phyloP scores from a whole-genome alignment of 345 rosid genomes.

The Geranium brycei region DNA sequence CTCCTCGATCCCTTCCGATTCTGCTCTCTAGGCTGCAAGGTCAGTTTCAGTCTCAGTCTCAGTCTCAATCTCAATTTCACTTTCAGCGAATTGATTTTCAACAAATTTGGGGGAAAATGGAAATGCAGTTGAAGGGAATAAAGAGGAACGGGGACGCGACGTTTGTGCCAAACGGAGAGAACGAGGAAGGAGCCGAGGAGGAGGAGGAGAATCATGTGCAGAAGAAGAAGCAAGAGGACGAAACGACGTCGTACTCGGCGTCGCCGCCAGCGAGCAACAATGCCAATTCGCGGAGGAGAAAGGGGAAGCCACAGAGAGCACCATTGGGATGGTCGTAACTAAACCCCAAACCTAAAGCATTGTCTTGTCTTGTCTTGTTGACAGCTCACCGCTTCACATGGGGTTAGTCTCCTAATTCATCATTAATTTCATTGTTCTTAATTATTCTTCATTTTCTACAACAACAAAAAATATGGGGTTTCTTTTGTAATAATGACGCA shows the following conservation, averaged over 20 bases:
- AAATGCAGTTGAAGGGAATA: conserved; percentile 8
- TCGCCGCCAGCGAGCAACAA: conserved; percentile 7
- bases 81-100: no score
- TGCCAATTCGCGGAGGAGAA: conserved; percentile 27
- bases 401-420: background rate
- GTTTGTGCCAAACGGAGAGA: conserved; percentile 8
- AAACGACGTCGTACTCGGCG: conserved; percentile 1
- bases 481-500: background rate
- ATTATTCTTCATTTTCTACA: no score
- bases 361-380: background rate
- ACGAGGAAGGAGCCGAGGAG: conserved; percentile 9
- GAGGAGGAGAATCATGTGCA: conserved; percentile 16
- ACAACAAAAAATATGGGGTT: no score
- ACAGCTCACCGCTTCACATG: background rate
- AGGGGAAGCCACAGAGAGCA: conserved; percentile 37
- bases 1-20: conserved; percentile 12
- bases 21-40: conserved; percentile 15
- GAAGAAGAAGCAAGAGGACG: background rate
- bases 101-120: background rate
- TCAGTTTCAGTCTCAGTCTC: background rate
- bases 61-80: background rate
- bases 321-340: conserved; percentile 15
- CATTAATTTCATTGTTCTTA: no score
- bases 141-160: conserved; percentile 12
- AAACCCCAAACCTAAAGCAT: no score